These are phyloP conservation scores for Starmerella davenportii DNA, from an alignment of 805 yeast genomes.

Conservation along the genomic window DNA sequence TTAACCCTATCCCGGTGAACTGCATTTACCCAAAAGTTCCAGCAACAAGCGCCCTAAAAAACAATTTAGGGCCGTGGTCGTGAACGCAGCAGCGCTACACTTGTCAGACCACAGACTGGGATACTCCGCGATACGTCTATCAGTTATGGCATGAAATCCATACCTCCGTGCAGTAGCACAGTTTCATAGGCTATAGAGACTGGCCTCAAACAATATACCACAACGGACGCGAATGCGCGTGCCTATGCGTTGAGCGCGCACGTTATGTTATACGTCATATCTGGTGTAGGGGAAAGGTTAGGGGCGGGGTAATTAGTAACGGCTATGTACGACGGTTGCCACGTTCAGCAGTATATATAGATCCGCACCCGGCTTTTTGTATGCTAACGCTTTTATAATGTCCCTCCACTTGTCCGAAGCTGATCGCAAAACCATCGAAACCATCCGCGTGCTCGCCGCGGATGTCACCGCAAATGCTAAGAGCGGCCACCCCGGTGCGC, in stretches of 20 bases:
- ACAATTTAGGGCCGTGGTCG: too few species aligned
- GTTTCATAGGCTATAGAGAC: too few species aligned
- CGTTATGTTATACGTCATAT: neutral
- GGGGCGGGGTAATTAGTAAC: conserved; percentile 1
- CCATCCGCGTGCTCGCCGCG: conserved; percentile 75
- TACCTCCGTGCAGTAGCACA: too few species aligned
- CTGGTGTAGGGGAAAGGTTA: neutral
- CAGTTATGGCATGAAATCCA: too few species aligned
- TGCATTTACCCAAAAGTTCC: too few species aligned
- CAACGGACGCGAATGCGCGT: neutral
- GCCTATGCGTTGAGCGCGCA: neutral
- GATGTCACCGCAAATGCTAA: conserved; percentile 78
- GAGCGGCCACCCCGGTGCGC: conserved; percentile 99
- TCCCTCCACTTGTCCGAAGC: conserved; percentile 31
- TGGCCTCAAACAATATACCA: too few species aligned
- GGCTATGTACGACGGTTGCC: neutral
- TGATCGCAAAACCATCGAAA: conserved; percentile 61
- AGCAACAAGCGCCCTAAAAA: too few species aligned
- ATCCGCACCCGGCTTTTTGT: neutral
- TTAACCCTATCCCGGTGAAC: too few species aligned
- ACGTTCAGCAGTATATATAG: neutral
- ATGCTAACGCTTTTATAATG: conserved; percentile 1
- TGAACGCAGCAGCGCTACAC: too few species aligned
- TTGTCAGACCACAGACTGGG: too few species aligned
- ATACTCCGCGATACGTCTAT: too few species aligned